Percentiles rank a stretch among this genome's conserved stretches.
phyloP scores from a whole-genome alignment of 192 early-diverging fungal genomes.

The Backusella morwellensis region DNA sequence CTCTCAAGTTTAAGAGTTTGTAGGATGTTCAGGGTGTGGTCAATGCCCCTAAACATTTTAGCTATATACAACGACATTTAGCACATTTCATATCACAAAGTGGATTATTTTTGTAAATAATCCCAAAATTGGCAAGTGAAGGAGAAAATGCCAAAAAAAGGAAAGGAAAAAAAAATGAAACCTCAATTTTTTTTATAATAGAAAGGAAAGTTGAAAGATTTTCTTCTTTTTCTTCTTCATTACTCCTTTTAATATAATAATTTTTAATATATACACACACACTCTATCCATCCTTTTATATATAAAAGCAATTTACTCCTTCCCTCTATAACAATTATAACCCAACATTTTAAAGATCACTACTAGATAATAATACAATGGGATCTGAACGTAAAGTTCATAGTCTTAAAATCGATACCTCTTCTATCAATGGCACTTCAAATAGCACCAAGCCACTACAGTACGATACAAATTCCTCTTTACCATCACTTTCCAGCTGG shows the following conservation, averaged over 20 bases:
- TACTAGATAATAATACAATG: background rate
- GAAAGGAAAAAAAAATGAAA: background rate
- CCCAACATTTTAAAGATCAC: background rate
- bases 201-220: background rate
- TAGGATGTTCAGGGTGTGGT: background rate
- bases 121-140: too few relatives aligned
- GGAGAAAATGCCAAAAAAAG: background rate
- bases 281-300: background rate
- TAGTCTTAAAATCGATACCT: background rate
- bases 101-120: too few relatives aligned
- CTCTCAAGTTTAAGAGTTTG: background rate
- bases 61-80: background rate
- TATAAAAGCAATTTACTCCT: background rate
- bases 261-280: background rate
- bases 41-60: background rate
- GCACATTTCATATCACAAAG: too few relatives aligned
- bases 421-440: background rate
- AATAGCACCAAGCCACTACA: background rate
- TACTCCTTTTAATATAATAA: background rate
- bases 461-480: background rate
- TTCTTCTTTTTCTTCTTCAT: background rate
- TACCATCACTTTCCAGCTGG: background rate
- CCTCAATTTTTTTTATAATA: background rate
- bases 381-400: background rate
- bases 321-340: background rate